Evolutionary conservation across 148 eudicot species (phyloP).

Genomic region (Rhododendron molle): DNA sequence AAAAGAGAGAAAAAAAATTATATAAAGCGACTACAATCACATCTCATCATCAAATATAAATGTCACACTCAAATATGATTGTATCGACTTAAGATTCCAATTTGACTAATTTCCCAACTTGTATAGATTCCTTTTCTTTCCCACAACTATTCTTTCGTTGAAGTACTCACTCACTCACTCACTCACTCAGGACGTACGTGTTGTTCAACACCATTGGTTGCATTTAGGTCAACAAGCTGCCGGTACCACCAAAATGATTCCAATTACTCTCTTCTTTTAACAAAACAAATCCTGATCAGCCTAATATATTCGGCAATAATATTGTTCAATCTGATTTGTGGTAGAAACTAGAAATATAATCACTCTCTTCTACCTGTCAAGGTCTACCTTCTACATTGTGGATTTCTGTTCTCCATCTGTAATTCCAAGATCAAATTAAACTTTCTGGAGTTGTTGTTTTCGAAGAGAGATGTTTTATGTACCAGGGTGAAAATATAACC

Average conservation of each 20-base stretch:
- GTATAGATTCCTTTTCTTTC: not conserved
- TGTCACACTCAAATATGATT: not conserved
- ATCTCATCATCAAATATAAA: not conserved
- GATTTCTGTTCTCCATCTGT: too few relatives aligned
- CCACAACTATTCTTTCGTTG: not conserved
- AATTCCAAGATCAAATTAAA: too few relatives aligned
- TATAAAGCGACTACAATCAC: too few relatives aligned
- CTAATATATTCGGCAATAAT: not conserved
- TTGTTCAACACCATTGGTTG: not conserved
- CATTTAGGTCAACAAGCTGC: not conserved
- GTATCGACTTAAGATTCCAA: not conserved
- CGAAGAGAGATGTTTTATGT: too few relatives aligned
- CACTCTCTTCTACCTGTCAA: not conserved
- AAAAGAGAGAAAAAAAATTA: not conserved
- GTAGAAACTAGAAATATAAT: too few relatives aligned
- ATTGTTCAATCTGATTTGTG: not conserved
- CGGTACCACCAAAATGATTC: not conserved
- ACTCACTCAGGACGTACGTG: not conserved
- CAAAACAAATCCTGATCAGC: not conserved
- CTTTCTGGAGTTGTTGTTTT: too few relatives aligned
- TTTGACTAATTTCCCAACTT: not conserved
- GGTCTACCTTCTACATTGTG: not conserved
- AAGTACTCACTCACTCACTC: not conserved
- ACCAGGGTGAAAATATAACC: too few relatives aligned
- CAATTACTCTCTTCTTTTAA: not conserved